Conservation (phyloP, 106 monocot species). For the Chionographis japonica region DNA sequence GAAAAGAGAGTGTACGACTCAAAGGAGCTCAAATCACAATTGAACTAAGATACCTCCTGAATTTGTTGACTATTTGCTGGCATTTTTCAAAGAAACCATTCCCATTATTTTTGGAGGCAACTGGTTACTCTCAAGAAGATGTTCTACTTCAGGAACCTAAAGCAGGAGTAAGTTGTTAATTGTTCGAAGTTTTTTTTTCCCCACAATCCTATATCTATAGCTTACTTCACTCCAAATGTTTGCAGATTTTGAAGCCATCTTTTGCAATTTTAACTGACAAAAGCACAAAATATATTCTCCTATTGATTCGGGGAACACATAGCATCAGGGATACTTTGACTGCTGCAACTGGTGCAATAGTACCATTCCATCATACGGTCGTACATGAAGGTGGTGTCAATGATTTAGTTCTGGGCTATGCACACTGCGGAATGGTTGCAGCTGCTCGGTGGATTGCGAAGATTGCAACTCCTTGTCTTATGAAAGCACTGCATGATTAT, state of each 20-base stretch:
- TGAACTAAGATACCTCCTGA: conserved; percentile 71
- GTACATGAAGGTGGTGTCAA: conserved; percentile 76
- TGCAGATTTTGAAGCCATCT: conserved; percentile 94
- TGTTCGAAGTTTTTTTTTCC: not conserved
- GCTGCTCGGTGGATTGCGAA: conserved; percentile 97
- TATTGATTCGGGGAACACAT: conserved; percentile 93
- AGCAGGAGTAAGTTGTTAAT: conserved; percentile 70
- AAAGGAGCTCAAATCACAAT: conserved; percentile 45
- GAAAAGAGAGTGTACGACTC: conserved; percentile 55
- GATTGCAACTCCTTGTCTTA: conserved; percentile 82
- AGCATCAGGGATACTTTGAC: conserved; percentile 97
- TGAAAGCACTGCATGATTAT: conserved; percentile 53
- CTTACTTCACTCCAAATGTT: not conserved
- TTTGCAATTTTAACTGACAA: conserved; percentile 82
- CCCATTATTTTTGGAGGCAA: conserved; percentile 81
- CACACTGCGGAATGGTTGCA: conserved; percentile 98
- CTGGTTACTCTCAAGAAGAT: conserved; percentile 73
- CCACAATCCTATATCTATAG: not conserved
- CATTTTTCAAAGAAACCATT: conserved; percentile 99
- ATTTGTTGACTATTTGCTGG: conserved; percentile 84
- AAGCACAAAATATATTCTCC: conserved; percentile 57
- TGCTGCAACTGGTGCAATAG: conserved; percentile 86
- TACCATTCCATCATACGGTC: conserved; percentile 95
- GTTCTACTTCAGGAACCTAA: conserved; percentile 94
- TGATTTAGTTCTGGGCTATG: conserved; percentile 87